Evolutionary conservation across 2,329 filamentous ascomycete genomes (phyloP), one percentile per base, ranked within the genome.

Genomic region (Beauveria asiatica): DNA sequence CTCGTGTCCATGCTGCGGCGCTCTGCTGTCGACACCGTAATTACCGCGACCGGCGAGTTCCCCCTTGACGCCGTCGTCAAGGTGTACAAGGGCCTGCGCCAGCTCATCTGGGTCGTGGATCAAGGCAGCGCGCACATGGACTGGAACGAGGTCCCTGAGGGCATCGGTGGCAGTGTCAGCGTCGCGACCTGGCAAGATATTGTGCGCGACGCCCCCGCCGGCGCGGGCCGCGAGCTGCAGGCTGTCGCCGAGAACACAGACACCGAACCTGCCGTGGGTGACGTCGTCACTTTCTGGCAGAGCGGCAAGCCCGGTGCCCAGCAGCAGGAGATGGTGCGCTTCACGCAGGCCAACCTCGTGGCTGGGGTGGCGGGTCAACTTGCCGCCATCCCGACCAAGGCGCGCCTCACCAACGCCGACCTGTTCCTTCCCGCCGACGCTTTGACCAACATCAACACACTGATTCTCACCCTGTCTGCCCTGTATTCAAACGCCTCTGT

Each of bases 171-270:
- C 61, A 85, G 81, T 63, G 80, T 96, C 62, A 89, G 89, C 60
- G 89, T 97, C 17, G 83, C 86, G n/a, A 94, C 93, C 16, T 99
- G 93, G 92, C 90, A 96, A 68, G 90, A 97, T 62, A 82, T 97
- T 57, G 77, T 97, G 27, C 84, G 88, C 64, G 89, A 94, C 63
- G 80, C 81, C 64, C 83, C 85, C 19, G 74, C 77, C 30, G 78
- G 76, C 58, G 79, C 82, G 42, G 83, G 80, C 46, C 76, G 76
- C 8, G 83, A 90, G 21, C 78, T 96, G 13, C 90, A 90, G 1
- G 74, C 80, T 10, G 74, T 83, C 55, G 82, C 85, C 45, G 80
- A 79, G 25, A 82, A 81, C 61, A 70, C 73, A 25, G 74, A 78
- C 45, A 75, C 82, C 3, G 21, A 23, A 4, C 11, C 27, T 6